Base-by-base conservation (phyloP, 2,329 filamentous ascomycete species). In the Fusarium bulbicola region DNA sequence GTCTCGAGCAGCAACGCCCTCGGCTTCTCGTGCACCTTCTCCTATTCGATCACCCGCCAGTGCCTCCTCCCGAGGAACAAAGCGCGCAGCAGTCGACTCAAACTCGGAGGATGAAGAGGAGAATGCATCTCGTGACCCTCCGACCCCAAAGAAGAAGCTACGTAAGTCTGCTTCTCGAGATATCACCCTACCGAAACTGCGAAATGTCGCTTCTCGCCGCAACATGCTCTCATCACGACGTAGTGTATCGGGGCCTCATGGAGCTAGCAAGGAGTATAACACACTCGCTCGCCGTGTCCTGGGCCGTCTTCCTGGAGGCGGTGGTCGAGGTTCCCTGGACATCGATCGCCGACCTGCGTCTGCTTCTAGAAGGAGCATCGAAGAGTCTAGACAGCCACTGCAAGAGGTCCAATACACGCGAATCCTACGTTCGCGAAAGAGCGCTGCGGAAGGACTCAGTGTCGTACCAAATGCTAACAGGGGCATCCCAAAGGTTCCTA, bases 111-210 rank as follows among this genome's bases (percentile, higher is more conserved):
- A 82, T 26, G 80, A 84, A 56, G 71, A 79, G 50, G 74, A 79
- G 9, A 66, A 59, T 26, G 45, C n/a, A 26, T 39, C 46, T 39
- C 56, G 67, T 42, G 74, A 75, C n/a, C 74, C 75, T 18, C 74
- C 70, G 14, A 79, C 79, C 16, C 80, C 80, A 20, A 81, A 80
- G 71, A 88, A 88, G 82, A 89, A 88, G 78, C 80, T 89, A 54
- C 86, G 88, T 62, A 87, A 87, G 80, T 86, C 84, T 13, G 80
- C 85, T 62, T 84, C 84, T n/a, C 81, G 84, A 16, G 81, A 86
- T 68, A 82, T 87, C 68, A 71, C 81, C 59, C 62, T 79, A 18
- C 79, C 81, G 37, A 79, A 79, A 39, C 70, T 84, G 34, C 80
- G 81, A 43, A 78, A 70, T 66, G 76, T 71, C 36, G 72, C 74